Evolutionary conservation across 805 yeast genomes (phyloP), one percentile per base, ranked within the genome.

Genomic region (Cyberlindnera suaveolens): DNA sequence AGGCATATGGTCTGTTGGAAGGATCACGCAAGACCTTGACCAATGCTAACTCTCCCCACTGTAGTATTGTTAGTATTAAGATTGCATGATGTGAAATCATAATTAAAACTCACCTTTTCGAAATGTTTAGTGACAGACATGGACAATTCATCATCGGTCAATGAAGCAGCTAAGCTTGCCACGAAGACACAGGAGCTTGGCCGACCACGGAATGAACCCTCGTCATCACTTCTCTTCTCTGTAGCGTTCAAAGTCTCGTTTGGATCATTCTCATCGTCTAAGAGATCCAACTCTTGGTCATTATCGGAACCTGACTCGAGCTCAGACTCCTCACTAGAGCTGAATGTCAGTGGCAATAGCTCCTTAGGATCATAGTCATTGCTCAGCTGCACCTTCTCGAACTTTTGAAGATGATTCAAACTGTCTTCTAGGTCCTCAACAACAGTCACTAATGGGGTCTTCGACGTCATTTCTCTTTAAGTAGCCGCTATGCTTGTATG

Each of bases 101-200:
- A 26, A 14, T 10, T 6, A 7, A n/a, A n/a, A 46, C 52, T 15
- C 36, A 47, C 51, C 45, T 76, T 69, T 45, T 68, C 63, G 52
- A 89, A 87, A 57, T 79, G 88, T 30, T 72, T 65, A 2, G 80
- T 74, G 5, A 88, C 93, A 1, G 91, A 77, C 29, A 71, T 60
- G 56, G 83, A 76, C 43, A 89, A 70, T 38, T 81, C 80, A 58
- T 84, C 90, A 62, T 89, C 96, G 4, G 81, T 60, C 39, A 73
- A 64, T 34, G 68, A 63, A 0, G 90, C 73, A 7, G 86, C 74
- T 41, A 88, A 74, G 61, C 91, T 64, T n/a, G 96, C 96, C 43
- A 87, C 96, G 67, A 88, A 87, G 2, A 87, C 85, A 63, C 96
- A 86, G 1, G 95, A 79, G 0, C 95, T 82, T 14, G 96, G 96